Base-by-base conservation (phyloP, 305 asterid genomes). In the Fraxinus albicans region DNA sequence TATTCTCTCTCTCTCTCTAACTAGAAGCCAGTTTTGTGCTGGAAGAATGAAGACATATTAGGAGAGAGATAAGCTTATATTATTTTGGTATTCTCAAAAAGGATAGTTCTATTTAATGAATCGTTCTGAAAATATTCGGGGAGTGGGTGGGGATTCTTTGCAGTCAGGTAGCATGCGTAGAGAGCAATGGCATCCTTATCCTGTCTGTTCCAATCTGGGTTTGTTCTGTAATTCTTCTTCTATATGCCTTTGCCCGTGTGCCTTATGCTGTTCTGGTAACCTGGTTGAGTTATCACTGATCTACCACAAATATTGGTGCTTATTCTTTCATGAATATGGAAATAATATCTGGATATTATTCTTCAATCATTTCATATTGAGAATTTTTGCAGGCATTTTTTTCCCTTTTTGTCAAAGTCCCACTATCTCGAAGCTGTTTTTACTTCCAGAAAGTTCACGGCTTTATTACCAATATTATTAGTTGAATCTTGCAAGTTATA, bases 1-100 rank as follows among this genome's bases (percentile, higher is more conserved):
- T 31, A 31, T 40, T 55, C 33, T 78, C 84, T 82, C 80, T 75
- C 35, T 53, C 73, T 55, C 25, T 78, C 33, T 8, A 25, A 65
- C 1, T 6, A 9, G 17, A 23, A 25, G 15, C 19, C 15, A 47
- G n/a, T 47, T 40, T 47, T 47, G 58, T 47, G 58, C 6, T 47
- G 58, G 58, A 50, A 13, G 7, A 17, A 50, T 50, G n/a, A 50
- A 17, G 21, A 40, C 13, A 40, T 40, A 40, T 40, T 40, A 1
- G 3, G 15, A 8, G 50, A 8, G 50, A 50, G 33, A 17, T 44
- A 58, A 8, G 50, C 13, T 40, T 40, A 40, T 40, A 40, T 10
- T 12, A 78, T 74, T 70, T 25, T 25, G 27, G 27, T 1, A 25
- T 25, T 25, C 27, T 25, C 27, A 25, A 25, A 25, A 25, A 25